These are phyloP conservation scores for Mariannaea elegans DNA, from an alignment of 2,329 filamentous ascomycete species.

Conservation along the genomic window DNA sequence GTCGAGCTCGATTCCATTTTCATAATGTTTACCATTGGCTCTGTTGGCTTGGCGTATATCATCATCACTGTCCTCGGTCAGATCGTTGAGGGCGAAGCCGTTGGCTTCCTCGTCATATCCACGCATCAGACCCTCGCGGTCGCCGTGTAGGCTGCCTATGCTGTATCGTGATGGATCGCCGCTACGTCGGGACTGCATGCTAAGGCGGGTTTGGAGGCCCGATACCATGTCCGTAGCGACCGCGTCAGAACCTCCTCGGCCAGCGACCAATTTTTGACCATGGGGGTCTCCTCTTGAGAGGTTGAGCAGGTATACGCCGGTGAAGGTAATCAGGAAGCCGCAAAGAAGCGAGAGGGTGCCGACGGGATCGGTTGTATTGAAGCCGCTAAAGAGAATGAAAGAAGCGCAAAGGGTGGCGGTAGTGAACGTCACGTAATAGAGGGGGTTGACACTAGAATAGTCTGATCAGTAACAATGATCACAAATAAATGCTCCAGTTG, in stretches of 20 bases:
- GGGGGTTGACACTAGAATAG: constrained; percentile 81
- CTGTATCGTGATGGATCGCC: constrained; percentile 71
- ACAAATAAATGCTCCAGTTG: not conserved
- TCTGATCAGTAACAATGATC: not conserved
- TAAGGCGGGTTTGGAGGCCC: constrained; percentile 86
- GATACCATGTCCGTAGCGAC: constrained; percentile 93
- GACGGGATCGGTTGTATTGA: constrained; percentile 92
- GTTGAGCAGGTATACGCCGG: constrained; percentile 94
- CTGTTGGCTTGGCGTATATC: constrained; percentile 55
- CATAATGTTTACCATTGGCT: constrained; percentile 52
- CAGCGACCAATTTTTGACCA: constrained; percentile 72
- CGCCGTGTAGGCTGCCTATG: constrained; percentile 70
- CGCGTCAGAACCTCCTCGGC: constrained; percentile 73
- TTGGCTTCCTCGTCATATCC: constrained; percentile 85
- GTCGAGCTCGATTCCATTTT: constrained; percentile 60
- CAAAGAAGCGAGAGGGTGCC: constrained; percentile 93
- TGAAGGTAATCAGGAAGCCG: constrained; percentile 94
- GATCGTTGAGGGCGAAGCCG: constrained; percentile 79
- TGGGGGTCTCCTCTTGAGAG: constrained; percentile 93
- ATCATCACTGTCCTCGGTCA: constrained; percentile 80
- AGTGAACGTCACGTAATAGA: constrained; percentile 98
- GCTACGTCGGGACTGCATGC: constrained; percentile 89
- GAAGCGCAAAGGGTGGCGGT: constrained; percentile 93
- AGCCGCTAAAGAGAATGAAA: constrained; percentile 94
- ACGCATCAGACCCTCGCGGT: constrained; percentile 85